phyloP scores from a whole-genome alignment of 192 early-diverging fungal species.

The Pilaira anomala region DNA sequence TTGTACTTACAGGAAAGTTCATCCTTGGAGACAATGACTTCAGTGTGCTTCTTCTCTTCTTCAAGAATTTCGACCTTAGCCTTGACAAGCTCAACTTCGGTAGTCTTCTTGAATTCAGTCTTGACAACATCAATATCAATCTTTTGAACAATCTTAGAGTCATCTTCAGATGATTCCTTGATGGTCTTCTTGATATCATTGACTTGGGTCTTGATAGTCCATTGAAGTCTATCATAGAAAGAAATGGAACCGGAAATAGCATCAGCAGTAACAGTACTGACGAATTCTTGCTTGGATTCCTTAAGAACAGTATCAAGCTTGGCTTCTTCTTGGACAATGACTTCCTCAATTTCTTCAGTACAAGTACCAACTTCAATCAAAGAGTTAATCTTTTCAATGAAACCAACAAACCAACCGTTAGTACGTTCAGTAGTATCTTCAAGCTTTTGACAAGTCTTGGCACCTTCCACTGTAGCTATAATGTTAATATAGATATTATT shows the following conservation, averaged over 20 bases:
- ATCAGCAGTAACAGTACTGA: background rate
- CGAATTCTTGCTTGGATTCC: conserved; percentile 1
- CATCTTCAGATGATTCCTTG: background rate
- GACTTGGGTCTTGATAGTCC: conserved; percentile 2
- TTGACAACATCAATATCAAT: background rate
- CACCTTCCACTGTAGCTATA: background rate
- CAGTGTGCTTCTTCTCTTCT: conserved; percentile 7
- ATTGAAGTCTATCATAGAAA: background rate
- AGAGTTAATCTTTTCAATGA: background rate
- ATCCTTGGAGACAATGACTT: background rate
- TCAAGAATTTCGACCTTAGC: background rate
- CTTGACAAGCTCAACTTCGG: background rate
- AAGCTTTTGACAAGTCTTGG: background rate
- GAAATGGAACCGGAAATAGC: background rate
- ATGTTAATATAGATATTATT: too few relatives aligned
- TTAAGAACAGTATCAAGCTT: background rate
- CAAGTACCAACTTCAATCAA: background rate
- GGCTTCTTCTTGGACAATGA: conserved; percentile 4
- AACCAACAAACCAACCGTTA: conserved; percentile 3
- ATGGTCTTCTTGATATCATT: conserved; percentile 3
- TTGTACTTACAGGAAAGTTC: background rate
- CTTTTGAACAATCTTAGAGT: background rate
- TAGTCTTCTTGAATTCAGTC: conserved; percentile 6
- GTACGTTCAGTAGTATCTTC: conserved; percentile 1
- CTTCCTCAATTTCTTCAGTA: conserved; percentile 6